These are phyloP conservation scores for Bryopsis sp. DNA, from an alignment of 139 green algal genomes.

Conservation along the genomic window DNA sequence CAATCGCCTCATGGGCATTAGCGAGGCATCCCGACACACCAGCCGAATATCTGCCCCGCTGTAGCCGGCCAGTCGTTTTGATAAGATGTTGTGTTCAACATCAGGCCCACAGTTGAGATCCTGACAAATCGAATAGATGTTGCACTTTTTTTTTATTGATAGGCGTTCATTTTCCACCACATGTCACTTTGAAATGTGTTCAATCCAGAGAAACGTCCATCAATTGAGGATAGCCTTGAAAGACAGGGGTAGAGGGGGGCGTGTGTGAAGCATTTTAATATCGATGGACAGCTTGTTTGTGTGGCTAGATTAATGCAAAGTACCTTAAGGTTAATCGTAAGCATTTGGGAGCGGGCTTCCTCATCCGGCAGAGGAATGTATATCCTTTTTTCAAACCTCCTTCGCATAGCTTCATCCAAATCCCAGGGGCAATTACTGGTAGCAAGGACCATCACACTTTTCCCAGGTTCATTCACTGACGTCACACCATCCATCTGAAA, in stretches of 20 bases:
- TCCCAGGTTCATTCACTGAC: not conserved
- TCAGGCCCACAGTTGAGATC: too few relatives aligned
- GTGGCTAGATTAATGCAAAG: too few relatives aligned
- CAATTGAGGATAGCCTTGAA: too few relatives aligned
- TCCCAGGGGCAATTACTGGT: slow-evolving; percentile 80
- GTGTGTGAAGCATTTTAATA: too few relatives aligned
- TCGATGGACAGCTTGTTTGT: too few relatives aligned
- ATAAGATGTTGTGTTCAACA: too few relatives aligned
- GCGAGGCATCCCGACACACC: slow-evolving; percentile 10
- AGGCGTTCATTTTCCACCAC: too few relatives aligned
- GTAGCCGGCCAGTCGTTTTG: slow-evolving; percentile 5
- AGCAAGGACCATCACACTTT: slow-evolving; percentile 65
- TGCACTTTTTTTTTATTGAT: too few relatives aligned
- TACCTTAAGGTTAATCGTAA: slow-evolving; percentile 4
- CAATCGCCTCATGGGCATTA: slow-evolving; percentile 2
- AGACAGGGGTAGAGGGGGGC: too few relatives aligned
- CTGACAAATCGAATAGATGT: too few relatives aligned
- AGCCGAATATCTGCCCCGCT: slow-evolving; percentile 11
- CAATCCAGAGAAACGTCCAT: too few relatives aligned
- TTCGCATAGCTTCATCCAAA: slow-evolving; percentile 63
- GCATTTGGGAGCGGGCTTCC: not conserved
- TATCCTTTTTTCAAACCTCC: slow-evolving; percentile 73
- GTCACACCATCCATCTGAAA: slow-evolving; percentile 28
- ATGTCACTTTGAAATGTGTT: too few relatives aligned
- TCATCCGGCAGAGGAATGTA: slow-evolving; percentile 68